Base-by-base conservation (phyloP, 768 basidiomycete genomes). In the Boletus rufocinnamomeus region DNA sequence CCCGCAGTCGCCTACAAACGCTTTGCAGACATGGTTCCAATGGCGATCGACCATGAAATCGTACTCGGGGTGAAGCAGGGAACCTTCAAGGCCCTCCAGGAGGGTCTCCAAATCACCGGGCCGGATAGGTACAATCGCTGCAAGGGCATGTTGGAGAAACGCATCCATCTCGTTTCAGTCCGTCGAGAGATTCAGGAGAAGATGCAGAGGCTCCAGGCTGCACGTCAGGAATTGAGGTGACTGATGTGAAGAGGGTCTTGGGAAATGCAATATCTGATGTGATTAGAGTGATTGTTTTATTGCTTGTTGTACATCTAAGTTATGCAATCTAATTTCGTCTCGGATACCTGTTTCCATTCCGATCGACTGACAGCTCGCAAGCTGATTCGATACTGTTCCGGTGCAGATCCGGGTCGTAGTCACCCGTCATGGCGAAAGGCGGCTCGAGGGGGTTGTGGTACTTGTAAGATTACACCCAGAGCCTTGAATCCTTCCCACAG, bases 111-210 rank as follows among this genome's bases (percentile, higher is more conserved):
- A 0, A 72, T 89, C 46, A 80, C 82, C 14, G 79, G 81, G 1
- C 59, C 73, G 0, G 77, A 84, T 14, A 84, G 77, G 0, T 64
- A 70, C 14, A 65, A 70, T 2, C 81, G 80, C 21, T 88, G 84
- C 65, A 69, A 71, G 58, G 77, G 81, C 37, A 75, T 83, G 49
- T 72, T 87, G 2, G 78, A 80, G 60, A 85, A 89, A 65, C 77
- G 72, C 19, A 73, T 76, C 0, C 68, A 75, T 16, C 61, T 85
- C 21, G 74, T 80, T 0, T 75, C 75, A 4, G 71, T 66, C 25
- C 74, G 87, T 13, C 76, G 75, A 27, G 84, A 84, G 46, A 63
- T 85, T 41, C 51, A 63, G 58, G 82, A 82, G 67, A 84, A 81
- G 66, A 63, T 80, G 61, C 79, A 83, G 57, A 74, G 85, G 47